Percentiles rank a stretch among this genome's conserved stretches.
These are phyloP conservation scores for Lentinula sp. DNA, from an alignment of 768 basidiomycete genomes.

Conservation along the genomic window DNA sequence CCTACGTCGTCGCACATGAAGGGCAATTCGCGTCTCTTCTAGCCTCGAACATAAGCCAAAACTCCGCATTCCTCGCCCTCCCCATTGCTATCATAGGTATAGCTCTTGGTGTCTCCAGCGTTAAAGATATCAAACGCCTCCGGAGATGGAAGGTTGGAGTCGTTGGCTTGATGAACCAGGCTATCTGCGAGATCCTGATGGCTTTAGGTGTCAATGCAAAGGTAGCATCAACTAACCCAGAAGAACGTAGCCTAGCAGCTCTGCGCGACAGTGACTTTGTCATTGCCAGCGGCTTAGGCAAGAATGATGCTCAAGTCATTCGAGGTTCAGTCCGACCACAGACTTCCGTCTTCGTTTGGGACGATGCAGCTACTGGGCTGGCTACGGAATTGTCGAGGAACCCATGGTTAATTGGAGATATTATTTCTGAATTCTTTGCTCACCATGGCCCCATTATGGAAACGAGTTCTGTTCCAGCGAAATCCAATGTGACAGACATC, in stretches of 20 bases:
- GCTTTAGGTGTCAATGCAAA: not conserved
- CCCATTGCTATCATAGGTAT: not conserved
- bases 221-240: not conserved
- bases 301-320: not conserved
- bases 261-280: not conserved
- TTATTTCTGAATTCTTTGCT: not conserved
- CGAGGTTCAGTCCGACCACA: not conserved
- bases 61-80: not conserved
- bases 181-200: not conserved
- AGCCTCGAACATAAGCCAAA: not conserved
- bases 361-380: not conserved
- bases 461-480: not conserved
- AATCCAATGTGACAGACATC: not conserved
- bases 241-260: not conserved
- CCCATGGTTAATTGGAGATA: not conserved
- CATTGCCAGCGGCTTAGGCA: not conserved
- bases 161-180: not conserved
- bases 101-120: not conserved
- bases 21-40: not conserved
- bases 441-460: not conserved
- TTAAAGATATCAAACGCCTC: not conserved
- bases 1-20: not conserved
- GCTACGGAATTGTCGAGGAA: not conserved
- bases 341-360: not conserved
- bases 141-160: not conserved